Conservation (phyloP, 306 rosid genomes). For the Castanopsis chinensis region DNA sequence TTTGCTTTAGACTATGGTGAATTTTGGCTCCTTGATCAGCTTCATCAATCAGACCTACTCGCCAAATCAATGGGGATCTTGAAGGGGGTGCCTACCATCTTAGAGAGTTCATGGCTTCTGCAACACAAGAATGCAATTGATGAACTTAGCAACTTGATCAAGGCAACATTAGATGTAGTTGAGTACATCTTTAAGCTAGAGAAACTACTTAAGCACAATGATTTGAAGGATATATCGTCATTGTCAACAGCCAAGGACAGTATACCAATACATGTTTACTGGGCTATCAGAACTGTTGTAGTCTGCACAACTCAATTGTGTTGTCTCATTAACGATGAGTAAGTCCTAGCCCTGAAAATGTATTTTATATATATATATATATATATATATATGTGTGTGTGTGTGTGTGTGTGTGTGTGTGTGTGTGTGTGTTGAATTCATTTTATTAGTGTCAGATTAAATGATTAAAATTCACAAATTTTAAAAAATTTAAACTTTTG, state of each 20-base stretch:
- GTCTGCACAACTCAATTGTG: constrained; percentile 36
- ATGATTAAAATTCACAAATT: too few relatives aligned
- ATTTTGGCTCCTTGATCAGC: constrained; percentile 45
- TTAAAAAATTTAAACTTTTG: too few relatives aligned
- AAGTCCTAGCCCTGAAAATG: too few relatives aligned
- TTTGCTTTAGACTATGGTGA: constrained; percentile 51
- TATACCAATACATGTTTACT: constrained; percentile 31
- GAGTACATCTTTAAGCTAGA: constrained; percentile 26
- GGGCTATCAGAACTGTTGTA: constrained; percentile 41
- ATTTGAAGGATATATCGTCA: constrained; percentile 24
- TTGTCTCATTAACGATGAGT: too few relatives aligned
- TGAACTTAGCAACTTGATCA: constrained; percentile 32
- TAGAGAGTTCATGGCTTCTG: constrained; percentile 10
- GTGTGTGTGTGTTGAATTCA: too few relatives aligned
- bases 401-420: too few relatives aligned
- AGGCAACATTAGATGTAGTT: constrained; percentile 29
- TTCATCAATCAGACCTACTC: not conserved
- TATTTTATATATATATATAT: too few relatives aligned
- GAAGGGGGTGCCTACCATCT: too few relatives aligned
- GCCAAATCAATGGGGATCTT: too few relatives aligned
- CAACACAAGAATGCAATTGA: constrained; percentile 13
- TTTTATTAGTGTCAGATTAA: too few relatives aligned
- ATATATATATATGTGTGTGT: too few relatives aligned
- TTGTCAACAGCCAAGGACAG: constrained; percentile 28
- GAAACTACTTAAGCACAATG: constrained; percentile 7